phyloP scores from a whole-genome alignment of 768 basidiomycete species.

The Collybiopsis confluens region DNA sequence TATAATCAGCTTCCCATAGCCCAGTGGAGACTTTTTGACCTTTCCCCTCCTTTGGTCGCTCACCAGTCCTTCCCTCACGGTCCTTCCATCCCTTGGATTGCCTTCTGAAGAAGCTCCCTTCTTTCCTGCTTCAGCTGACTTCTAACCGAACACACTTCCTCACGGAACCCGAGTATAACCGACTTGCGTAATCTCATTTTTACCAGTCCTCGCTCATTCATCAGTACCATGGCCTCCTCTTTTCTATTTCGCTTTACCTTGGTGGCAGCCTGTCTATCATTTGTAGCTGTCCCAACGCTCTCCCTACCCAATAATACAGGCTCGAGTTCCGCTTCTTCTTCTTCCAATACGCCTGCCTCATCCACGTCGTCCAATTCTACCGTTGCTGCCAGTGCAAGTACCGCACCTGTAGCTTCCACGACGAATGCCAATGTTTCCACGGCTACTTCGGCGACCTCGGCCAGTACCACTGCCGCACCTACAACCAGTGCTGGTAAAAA shows the following conservation, averaged over 20 bases:
- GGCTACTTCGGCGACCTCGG: slow-evolving; percentile 40
- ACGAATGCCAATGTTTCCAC: slow-evolving; percentile 8
- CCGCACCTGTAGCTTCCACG: slow-evolving; percentile 7
- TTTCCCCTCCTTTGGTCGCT: slow-evolving; percentile 1
- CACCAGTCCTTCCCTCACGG: not conserved
- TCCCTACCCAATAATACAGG: not conserved
- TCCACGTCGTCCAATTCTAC: not conserved
- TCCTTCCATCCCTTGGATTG: not conserved
- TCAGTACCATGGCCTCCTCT: not conserved
- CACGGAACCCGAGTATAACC: too few relatives aligned
- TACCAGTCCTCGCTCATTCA: too few relatives aligned
- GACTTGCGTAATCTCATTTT: too few relatives aligned
- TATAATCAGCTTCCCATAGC: not conserved
- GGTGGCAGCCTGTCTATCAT: not conserved
- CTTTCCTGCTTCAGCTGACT: not conserved
- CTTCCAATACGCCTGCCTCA: not conserved
- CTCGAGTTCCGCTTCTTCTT: not conserved
- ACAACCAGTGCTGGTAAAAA: slow-evolving; percentile 27
- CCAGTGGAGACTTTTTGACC: not conserved
- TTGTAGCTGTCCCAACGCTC: not conserved
- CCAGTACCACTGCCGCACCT: slow-evolving; percentile 15
- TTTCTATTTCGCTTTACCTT: not conserved
- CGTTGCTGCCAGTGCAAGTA: not conserved
- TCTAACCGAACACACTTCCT: not conserved
- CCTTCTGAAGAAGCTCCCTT: too few relatives aligned